A percentile compares a stretch with the other conserved stretches of the same genome.
Conservation (phyloP, 352 stramenopile species). For the Pythium chondricola region DNA sequence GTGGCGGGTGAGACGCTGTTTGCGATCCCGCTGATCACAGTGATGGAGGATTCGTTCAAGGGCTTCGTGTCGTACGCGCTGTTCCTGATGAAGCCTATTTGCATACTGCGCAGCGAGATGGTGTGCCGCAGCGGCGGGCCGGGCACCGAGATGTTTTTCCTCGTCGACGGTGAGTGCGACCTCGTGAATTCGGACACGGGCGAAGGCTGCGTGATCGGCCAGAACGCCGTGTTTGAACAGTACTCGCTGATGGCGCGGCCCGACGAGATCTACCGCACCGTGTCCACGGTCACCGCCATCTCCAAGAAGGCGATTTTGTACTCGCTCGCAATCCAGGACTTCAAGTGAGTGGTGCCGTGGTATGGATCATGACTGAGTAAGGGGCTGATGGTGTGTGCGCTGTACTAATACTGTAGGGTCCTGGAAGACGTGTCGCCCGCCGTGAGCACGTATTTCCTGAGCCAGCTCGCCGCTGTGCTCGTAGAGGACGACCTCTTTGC, state of each 20-base stretch:
- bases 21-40: slow-evolving; percentile 74
- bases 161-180: slow-evolving; percentile 80
- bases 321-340: slow-evolving; percentile 73
- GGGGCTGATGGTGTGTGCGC: no score
- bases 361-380: no score
- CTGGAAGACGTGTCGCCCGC: slow-evolving; percentile 65
- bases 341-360: slow-evolving; percentile 34
- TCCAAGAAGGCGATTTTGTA: slow-evolving; percentile 71
- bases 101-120: slow-evolving; percentile 58
- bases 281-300: slow-evolving; percentile 66
- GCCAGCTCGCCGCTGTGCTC: slow-evolving; percentile 64
- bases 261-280: slow-evolving; percentile 68
- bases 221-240: slow-evolving; percentile 77
- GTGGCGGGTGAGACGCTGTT: slow-evolving; percentile 74
- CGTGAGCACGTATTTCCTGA: slow-evolving; percentile 78
- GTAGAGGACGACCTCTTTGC: slow-evolving; percentile 63
- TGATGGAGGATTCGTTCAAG: slow-evolving; percentile 86
- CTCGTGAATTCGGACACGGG: slow-evolving; percentile 63
- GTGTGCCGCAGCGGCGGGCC: slow-evolving; percentile 68
- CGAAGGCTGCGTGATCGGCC: slow-evolving; percentile 47
- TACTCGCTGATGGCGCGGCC: slow-evolving; percentile 70
- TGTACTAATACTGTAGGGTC: slow-evolving; percentile 17
- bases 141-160: slow-evolving; percentile 78
- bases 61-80: slow-evolving; percentile 85
- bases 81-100: slow-evolving; percentile 75